A percentile compares a stretch with the other conserved stretches of the same genome.
phyloP scores from a whole-genome alignment of 345 rosid species.

The Corymbia maculata region DNA sequence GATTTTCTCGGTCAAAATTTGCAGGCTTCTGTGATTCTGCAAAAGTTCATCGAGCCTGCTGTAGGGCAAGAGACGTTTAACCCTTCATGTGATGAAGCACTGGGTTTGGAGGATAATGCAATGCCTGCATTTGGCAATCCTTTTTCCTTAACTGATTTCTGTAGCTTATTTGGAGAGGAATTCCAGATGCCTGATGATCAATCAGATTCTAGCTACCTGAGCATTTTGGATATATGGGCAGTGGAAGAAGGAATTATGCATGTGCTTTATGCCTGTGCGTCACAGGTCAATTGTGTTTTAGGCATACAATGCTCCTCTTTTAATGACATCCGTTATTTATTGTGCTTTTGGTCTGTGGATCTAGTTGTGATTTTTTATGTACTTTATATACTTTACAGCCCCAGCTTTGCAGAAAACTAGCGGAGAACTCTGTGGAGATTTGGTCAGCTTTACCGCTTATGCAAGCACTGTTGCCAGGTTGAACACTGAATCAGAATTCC shows the following conservation, averaged over 20 bases:
- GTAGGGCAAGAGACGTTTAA: constrained; percentile 20
- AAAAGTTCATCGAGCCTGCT: constrained; percentile 43
- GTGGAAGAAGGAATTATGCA: constrained; percentile 85
- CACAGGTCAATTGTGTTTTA: constrained; percentile 47
- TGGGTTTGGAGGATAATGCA: constrained; percentile 28
- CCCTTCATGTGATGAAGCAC: constrained; percentile 17
- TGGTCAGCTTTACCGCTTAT: constrained; percentile 75
- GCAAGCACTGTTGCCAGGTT: constrained; percentile 76
- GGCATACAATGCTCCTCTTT: not conserved
- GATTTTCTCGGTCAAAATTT: not conserved
- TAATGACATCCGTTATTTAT: not conserved
- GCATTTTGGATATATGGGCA: constrained; percentile 53
- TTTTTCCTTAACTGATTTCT: constrained; percentile 39
- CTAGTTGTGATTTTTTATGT: not conserved
- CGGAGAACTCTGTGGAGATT: constrained; percentile 43
- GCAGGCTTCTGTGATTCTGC: constrained; percentile 60
- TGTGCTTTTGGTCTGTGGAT: constrained; percentile 2
- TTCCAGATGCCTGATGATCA: constrained; percentile 38
- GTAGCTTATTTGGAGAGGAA: constrained; percentile 68
- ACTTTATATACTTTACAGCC: constrained; percentile 33
- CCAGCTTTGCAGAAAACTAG: constrained; percentile 50
- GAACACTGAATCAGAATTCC: not conserved
- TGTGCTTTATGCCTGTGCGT: constrained; percentile 79
- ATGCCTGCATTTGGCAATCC: constrained; percentile 27
- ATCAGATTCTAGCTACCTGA: constrained; percentile 42